Conservation (phyloP, 768 basidiomycete genomes). For the Pleurotus citrinopileatus region DNA sequence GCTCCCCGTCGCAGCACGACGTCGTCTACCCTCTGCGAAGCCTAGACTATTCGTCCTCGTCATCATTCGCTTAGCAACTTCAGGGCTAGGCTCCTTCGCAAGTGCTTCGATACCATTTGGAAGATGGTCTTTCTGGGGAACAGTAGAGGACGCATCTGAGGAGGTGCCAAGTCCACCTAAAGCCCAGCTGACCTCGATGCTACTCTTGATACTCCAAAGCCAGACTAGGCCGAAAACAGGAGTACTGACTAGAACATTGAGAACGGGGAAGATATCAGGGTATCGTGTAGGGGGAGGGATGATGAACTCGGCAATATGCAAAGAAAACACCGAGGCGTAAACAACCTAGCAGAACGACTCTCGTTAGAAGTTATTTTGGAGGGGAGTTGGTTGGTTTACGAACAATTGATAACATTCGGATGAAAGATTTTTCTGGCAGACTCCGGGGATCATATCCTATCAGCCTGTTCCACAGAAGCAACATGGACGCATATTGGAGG, state of each 20-base stretch:
- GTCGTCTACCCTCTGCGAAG: neutral
- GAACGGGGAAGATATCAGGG: slow-evolving; percentile 81
- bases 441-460: slow-evolving; percentile 75
- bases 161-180: slow-evolving; percentile 48
- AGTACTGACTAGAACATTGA: slow-evolving; percentile 80
- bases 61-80: neutral
- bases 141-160: neutral
- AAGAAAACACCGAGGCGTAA: slow-evolving; percentile 48
- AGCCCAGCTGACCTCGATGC: slow-evolving; percentile 80
- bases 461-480: slow-evolving; percentile 77
- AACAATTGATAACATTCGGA: slow-evolving; percentile 55
- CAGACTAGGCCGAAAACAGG: slow-evolving; percentile 81
- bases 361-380: slow-evolving; percentile 19
- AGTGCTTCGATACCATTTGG: neutral
- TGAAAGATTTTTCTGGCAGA: slow-evolving; percentile 41
- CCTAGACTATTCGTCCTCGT: neutral
- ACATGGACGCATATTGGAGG: slow-evolving; percentile 66
- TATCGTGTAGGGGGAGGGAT: slow-evolving; percentile 68
- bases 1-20: neutral
- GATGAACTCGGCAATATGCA: slow-evolving; percentile 67
- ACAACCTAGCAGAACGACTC: slow-evolving; percentile 35
- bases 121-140: neutral
- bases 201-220: slow-evolving; percentile 86
- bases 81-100: neutral
- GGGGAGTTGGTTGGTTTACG: slow-evolving; percentile 15